Evolutionary conservation across 306 rosid genomes (phyloP).

Genomic region (Acacia melanoxylon): DNA sequence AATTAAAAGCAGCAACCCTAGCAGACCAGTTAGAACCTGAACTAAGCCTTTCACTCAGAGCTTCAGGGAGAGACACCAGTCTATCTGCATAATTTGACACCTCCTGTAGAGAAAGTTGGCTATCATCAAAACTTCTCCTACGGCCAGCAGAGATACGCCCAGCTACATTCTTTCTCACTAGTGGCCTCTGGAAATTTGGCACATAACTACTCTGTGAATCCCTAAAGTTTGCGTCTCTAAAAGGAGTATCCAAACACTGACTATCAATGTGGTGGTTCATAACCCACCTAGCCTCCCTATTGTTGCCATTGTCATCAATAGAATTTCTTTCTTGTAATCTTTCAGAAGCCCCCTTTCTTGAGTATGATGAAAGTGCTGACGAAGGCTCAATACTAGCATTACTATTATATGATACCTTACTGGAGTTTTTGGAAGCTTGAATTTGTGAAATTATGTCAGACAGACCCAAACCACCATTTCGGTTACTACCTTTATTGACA

Average conservation of each 20-base stretch:
- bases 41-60: conserved; percentile 87
- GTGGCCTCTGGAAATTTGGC: conserved; percentile 98
- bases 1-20: conserved; percentile 93
- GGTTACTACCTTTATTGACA: conserved; percentile 64
- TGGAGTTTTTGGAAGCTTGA: conserved; percentile 93
- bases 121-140: conserved; percentile 95
- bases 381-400: conserved; percentile 55
- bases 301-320: conserved; percentile 56
- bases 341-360: conserved; percentile 63
- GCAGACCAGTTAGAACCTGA: conserved; percentile 97
- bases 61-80: conserved; percentile 85
- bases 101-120: conserved; percentile 75
- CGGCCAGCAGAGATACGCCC: conserved; percentile 78
- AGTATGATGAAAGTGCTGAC: conserved; percentile 58
- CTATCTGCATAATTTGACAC: conserved; percentile 72
- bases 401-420: conserved; percentile 53
- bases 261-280: conserved; percentile 60
- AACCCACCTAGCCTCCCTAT: conserved; percentile 69
- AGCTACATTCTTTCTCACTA: conserved; percentile 73
- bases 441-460: conserved; percentile 93
- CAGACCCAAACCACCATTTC: conserved; percentile 85
- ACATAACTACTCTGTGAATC: conserved; percentile 70
- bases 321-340: conserved; percentile 67
- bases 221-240: conserved; percentile 74
- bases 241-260: conserved; percentile 63